phyloP scores from a whole-genome alignment of 805 yeast genomes.

The Schizosaccharomyces japonicus region DNA sequence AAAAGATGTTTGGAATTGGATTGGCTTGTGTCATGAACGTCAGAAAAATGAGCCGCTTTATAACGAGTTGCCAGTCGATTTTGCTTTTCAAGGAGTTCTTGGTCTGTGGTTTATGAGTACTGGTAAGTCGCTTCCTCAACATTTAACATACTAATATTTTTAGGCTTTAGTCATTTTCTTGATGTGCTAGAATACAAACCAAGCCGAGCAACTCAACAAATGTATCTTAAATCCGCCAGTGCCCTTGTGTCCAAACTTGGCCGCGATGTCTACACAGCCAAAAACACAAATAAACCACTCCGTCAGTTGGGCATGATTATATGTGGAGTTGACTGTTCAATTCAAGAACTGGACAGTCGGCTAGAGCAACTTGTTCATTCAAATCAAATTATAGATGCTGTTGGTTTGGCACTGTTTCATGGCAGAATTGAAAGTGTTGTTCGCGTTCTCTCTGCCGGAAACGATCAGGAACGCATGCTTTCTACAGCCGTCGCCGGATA shows the following conservation, averaged over 20 bases:
- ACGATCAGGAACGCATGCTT: slow-evolving; percentile 48
- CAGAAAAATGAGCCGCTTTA: slow-evolving; percentile 42
- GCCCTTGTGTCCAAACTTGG: background rate
- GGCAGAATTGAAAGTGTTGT: slow-evolving; percentile 70
- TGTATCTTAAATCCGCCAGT: background rate
- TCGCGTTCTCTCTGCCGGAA: slow-evolving; percentile 46
- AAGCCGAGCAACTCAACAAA: background rate
- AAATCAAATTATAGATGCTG: slow-evolving; percentile 67
- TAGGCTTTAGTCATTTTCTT: background rate
- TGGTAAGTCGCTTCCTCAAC: background rate
- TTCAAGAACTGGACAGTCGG: slow-evolving; percentile 48
- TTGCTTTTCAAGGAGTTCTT: slow-evolving; percentile 68
- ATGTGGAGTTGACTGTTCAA: slow-evolving; percentile 64
- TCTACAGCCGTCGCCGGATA: slow-evolving; percentile 89
- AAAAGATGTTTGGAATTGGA: slow-evolving; percentile 80
- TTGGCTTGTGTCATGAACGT: slow-evolving; percentile 44
- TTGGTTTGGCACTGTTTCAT: slow-evolving; percentile 92
- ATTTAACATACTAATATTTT: background rate
- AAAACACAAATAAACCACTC: background rate
- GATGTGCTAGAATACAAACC: background rate
- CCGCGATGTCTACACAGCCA: background rate
- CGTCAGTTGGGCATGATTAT: slow-evolving; percentile 4
- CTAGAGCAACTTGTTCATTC: slow-evolving; percentile 27
- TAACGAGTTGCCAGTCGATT: slow-evolving; percentile 29
- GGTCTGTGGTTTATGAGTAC: slow-evolving; percentile 42